These are phyloP conservation scores for Plantago elongata DNA, from an alignment of 257 asterid genomes.

Conservation along the genomic window DNA sequence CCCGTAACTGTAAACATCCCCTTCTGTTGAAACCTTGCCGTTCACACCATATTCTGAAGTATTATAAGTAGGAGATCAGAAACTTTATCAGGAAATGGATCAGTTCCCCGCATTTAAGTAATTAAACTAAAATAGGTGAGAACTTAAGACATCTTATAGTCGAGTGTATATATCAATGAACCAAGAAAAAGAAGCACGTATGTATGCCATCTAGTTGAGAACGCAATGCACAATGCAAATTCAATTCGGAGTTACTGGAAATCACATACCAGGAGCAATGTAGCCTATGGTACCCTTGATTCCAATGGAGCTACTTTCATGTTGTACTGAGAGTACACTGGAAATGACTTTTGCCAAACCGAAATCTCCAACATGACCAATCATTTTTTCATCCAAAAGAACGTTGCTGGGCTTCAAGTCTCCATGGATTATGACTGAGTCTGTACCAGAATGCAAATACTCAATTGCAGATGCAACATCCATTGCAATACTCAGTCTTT, in stretches of 20 bases:
- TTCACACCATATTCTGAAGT: conserved; percentile 28
- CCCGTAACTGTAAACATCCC: conserved; percentile 33
- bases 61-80: not conserved
- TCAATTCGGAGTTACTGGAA: not conserved
- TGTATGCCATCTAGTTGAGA: too few species aligned
- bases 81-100: too few species aligned
- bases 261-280: conserved; percentile 22
- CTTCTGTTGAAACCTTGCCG: conserved; percentile 21
- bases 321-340: not conserved
- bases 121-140: too few species aligned
- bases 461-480: conserved; percentile 26
- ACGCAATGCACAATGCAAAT: not conserved
- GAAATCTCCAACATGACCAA: conserved; percentile 36
- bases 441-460: conserved; percentile 26
- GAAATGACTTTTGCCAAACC: conserved; percentile 32
- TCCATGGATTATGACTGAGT: conserved; percentile 24
- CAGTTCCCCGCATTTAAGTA: too few species aligned
- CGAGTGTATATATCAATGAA: too few species aligned
- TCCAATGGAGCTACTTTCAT: conserved; percentile 15
- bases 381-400: conserved; percentile 28
- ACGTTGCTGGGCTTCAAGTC: conserved; percentile 37
- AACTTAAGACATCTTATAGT: too few species aligned
- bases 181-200: too few species aligned
- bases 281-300: conserved; percentile 33
- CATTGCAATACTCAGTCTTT: conserved; percentile 20